Conservation (phyloP, 2,329 filamentous ascomycete species). For the Diaporthe eres region DNA sequence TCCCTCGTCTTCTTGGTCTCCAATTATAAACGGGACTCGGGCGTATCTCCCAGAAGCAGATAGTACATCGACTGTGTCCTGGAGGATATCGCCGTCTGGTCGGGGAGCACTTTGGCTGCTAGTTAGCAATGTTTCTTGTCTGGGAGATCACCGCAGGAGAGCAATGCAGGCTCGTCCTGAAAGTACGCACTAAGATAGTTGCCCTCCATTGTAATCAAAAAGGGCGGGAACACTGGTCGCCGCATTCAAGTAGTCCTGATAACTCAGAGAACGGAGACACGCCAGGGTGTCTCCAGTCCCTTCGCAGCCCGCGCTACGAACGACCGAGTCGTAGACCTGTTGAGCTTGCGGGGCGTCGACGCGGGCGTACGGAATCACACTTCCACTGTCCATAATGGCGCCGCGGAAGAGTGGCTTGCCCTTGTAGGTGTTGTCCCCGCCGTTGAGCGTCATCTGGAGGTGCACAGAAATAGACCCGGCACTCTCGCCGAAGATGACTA, state of each 20-base stretch:
- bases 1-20: constrained; percentile 77
- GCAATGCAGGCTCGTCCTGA: neutral
- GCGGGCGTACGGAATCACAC: constrained; percentile 62
- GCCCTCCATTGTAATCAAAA: constrained; percentile 69
- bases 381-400: constrained; percentile 75
- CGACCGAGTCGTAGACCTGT: constrained; percentile 66
- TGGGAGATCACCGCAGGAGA: too few relatives aligned
- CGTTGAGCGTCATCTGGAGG: constrained; percentile 73
- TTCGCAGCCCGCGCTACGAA: constrained; percentile 66
- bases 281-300: constrained; percentile 62
- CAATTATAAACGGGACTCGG: constrained; percentile 73
- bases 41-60: constrained; percentile 64
- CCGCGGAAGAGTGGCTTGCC: constrained; percentile 74
- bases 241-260: constrained; percentile 67
- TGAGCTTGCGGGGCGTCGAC: constrained; percentile 71
- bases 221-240: constrained; percentile 71
- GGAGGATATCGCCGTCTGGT: constrained; percentile 69
- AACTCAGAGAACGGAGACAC: constrained; percentile 69
- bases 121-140: neutral
- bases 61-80: constrained; percentile 66
- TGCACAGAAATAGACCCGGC: constrained; percentile 73
- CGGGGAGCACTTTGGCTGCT: constrained; percentile 60
- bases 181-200: constrained; percentile 63
- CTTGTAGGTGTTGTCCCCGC: constrained; percentile 74
- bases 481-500: constrained; percentile 76